phyloP scores from a whole-genome alignment of 225 moss, liverwort and hornwort genomes.

The Sphagnum tenellum region DNA sequence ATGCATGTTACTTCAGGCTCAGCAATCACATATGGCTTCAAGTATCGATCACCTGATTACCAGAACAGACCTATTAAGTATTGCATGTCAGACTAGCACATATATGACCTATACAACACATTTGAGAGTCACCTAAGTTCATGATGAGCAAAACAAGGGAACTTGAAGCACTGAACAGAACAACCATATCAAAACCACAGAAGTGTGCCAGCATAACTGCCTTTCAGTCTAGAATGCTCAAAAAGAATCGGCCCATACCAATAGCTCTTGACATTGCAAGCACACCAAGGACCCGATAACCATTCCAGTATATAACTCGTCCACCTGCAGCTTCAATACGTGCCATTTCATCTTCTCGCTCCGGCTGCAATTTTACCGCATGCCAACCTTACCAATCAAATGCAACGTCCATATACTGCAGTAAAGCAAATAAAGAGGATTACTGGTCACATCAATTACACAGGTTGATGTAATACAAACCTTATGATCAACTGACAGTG shows the following conservation, averaged over 20 bases:
- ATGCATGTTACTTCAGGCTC: slow-evolving; percentile 85
- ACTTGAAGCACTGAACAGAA: too few relatives aligned
- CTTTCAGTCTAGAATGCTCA: too few relatives aligned
- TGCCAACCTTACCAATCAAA: too few relatives aligned
- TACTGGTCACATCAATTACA: too few relatives aligned
- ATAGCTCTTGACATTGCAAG: slow-evolving; percentile 98
- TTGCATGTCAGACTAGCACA: background rate
- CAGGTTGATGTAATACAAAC: slow-evolving; percentile 11
- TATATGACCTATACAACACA: background rate
- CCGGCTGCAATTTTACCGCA: slow-evolving; percentile 46
- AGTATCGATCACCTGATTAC: slow-evolving; percentile 68
- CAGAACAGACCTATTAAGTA: too few relatives aligned
- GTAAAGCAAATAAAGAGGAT: too few relatives aligned
- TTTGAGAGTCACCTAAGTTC: too few relatives aligned
- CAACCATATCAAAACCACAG: too few relatives aligned
- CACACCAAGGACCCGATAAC: slow-evolving; percentile 89
- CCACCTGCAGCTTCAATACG: slow-evolving; percentile 91
- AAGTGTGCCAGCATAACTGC: too few relatives aligned
- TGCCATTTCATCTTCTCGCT: slow-evolving; percentile 93
- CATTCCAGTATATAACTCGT: slow-evolving; percentile 95
- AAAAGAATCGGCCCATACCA: slow-evolving; percentile 18
- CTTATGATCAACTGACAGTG: slow-evolving; percentile 94
- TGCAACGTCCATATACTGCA: too few relatives aligned
- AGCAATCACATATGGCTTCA: slow-evolving; percentile 86
- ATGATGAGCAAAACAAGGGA: too few relatives aligned